phyloP scores from a whole-genome alignment of 768 basidiomycete genomes.

The Hemileccinum impolitum region DNA sequence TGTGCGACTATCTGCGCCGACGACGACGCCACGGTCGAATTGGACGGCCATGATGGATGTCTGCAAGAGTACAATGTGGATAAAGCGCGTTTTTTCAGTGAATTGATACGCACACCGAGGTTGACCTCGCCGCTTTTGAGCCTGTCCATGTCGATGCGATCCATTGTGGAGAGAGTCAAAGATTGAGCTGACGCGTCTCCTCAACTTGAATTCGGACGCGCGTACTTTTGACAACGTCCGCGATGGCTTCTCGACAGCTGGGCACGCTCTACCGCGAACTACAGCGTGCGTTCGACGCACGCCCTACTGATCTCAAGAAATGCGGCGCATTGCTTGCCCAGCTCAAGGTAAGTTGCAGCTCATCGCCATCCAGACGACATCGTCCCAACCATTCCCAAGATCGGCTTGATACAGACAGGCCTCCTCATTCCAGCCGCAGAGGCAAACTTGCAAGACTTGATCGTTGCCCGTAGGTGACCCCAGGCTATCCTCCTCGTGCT shows the following conservation, averaged over 20 bases:
- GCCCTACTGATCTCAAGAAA: slow-evolving; percentile 65
- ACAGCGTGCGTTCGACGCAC: slow-evolving; percentile 59
- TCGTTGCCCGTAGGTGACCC: slow-evolving; percentile 61
- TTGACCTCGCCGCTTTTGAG: slow-evolving; percentile 96
- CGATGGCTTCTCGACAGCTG: slow-evolving; percentile 54
- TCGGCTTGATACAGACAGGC: slow-evolving; percentile 74
- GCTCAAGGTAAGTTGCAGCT: slow-evolving; percentile 58
- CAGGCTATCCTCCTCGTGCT: not conserved
- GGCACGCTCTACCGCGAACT: slow-evolving; percentile 64
- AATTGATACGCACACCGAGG: slow-evolving; percentile 70
- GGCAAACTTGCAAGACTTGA: slow-evolving; percentile 62
- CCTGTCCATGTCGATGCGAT: slow-evolving; percentile 75
- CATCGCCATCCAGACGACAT: not conserved
- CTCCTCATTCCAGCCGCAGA: slow-evolving; percentile 71
- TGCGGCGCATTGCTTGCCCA: slow-evolving; percentile 60
- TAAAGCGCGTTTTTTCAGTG: not conserved
- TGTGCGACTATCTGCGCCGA: slow-evolving; percentile 96
- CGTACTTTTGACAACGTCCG: slow-evolving; percentile 11
- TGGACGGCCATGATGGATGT: slow-evolving; percentile 99
- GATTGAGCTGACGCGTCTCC: slow-evolving; percentile 51
- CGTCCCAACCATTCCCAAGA: slow-evolving; percentile 37
- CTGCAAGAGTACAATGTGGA: slow-evolving; percentile 37
- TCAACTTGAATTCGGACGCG: slow-evolving; percentile 35
- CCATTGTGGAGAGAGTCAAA: slow-evolving; percentile 38
- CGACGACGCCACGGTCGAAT: slow-evolving; percentile 90